These are phyloP conservation scores for Penicillium sp. DNA, from an alignment of 2,329 filamentous ascomycete species.

Conservation along the genomic window DNA sequence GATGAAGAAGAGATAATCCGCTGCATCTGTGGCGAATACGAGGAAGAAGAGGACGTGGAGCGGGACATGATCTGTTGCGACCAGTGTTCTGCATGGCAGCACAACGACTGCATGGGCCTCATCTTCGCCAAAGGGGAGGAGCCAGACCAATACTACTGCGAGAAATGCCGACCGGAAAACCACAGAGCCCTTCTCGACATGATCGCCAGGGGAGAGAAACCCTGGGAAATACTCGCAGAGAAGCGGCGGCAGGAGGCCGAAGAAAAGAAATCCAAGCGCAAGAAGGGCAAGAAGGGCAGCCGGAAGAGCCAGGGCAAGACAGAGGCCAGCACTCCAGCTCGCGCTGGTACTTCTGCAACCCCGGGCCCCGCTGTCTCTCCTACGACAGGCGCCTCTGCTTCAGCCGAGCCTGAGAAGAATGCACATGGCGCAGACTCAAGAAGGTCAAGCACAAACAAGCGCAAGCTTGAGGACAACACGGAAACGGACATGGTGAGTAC, in stretches of 20 bases:
- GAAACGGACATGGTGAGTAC: constrained; percentile 40
- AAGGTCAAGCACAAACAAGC: constrained; percentile 44
- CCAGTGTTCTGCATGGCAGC: constrained; percentile 90
- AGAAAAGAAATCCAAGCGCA: constrained; percentile 61
- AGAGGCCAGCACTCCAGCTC: constrained; percentile 48
- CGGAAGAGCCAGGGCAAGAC: constrained; percentile 63
- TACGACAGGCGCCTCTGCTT: constrained; percentile 28
- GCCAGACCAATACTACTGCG: constrained; percentile 88
- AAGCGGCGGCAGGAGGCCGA: constrained; percentile 66
- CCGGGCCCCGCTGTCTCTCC: constrained; percentile 30
- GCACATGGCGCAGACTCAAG: constrained; percentile 27
- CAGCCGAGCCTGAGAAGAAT: constrained; percentile 33
- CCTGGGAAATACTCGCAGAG: constrained; percentile 76
- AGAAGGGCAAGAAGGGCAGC: constrained; percentile 58
- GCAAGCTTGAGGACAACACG: constrained; percentile 48
- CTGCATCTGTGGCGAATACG: constrained; percentile 88
- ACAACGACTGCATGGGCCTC: constrained; percentile 93
- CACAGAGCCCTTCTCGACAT: constrained; percentile 81
- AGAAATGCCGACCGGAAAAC: constrained; percentile 81
- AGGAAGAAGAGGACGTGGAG: constrained; percentile 81
- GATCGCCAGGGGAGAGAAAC: constrained; percentile 78
- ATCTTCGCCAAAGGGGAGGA: constrained; percentile 75
- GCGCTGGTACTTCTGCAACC: constrained; percentile 32
- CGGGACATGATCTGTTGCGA: constrained; percentile 97
- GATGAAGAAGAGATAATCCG: constrained; percentile 84